Base-by-base conservation (phyloP, 257 asterid genomes). In the Phtheirospermum japonicum region DNA sequence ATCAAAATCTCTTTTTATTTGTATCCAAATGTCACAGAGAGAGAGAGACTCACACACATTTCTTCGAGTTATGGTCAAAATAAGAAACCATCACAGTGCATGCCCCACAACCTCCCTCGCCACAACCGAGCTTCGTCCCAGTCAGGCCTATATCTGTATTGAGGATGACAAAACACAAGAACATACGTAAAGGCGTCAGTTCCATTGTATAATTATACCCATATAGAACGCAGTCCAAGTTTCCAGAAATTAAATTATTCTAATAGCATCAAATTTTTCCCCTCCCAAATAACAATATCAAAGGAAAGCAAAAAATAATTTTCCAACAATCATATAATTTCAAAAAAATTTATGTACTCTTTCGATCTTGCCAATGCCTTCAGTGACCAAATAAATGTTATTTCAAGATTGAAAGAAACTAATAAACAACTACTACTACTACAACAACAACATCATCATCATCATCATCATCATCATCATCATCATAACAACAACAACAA, bases 41-140 rank as follows among this genome's bases (percentile, higher is more conserved):
- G 65, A 19, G 57, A 48, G 71, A 74, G 71, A 85, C 98, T 92
- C 83, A 92, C 99, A 92, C 87, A 70, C 94, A 84, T 89, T 83
- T 86, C 88, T 76, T 83, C 52, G 64, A 65, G 65, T 62, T 85
- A 43, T 61, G 93, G 72, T 92, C 97, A 68, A 81, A 73, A 82
- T 77, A 83, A 74, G 99, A 92, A 65, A 92, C 69, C 99, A 92
- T 89, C 59, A 92, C 99, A 37, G 99, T 92, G 84, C 99, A 92
- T 16, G 99, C 99, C 67, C 99, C 99, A 60, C 99, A 92, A 31
- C 99, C 99, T 74, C 99, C 99, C 82, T 92, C 99, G 39, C 99
- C 99, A 39, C 99, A 92, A 14, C 99, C 99, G 70, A 92, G 95
- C 82, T 92, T 92, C 20, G 99, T 86, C 68, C 99, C 99, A 17